phyloP scores from a whole-genome alignment of 768 basidiomycete genomes.

The Lentinula detonsa region DNA sequence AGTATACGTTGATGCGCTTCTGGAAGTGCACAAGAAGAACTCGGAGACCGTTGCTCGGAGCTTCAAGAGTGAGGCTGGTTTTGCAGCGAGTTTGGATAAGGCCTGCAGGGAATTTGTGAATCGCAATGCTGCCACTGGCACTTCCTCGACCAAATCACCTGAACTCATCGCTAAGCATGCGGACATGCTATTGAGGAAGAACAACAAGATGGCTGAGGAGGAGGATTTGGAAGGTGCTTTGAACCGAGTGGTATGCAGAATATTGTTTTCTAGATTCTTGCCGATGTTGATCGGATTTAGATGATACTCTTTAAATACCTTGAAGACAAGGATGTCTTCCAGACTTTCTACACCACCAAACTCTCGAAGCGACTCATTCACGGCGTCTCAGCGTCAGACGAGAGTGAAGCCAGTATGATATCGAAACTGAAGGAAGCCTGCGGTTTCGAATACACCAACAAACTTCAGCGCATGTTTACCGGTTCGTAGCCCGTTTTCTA shows the following conservation, averaged over 20 bases:
- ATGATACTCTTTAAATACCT: slow-evolving; percentile 98
- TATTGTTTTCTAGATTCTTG: slow-evolving; percentile 9
- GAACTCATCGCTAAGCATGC: slow-evolving; percentile 91
- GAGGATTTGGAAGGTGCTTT: slow-evolving; percentile 86
- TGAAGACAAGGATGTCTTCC: slow-evolving; percentile 98
- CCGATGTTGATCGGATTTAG: slow-evolving; percentile 37
- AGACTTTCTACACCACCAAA: slow-evolving; percentile 97
- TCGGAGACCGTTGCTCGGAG: slow-evolving; percentile 82
- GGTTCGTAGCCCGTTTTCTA: slow-evolving; percentile 37
- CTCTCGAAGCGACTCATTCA: slow-evolving; percentile 90
- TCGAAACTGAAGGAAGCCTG: slow-evolving; percentile 95
- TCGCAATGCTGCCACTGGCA: slow-evolving; percentile 82
- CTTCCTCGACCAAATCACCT: slow-evolving; percentile 80
- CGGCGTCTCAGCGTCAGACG: slow-evolving; percentile 88
- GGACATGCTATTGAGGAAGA: slow-evolving; percentile 88
- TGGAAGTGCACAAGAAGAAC: slow-evolving; percentile 91
- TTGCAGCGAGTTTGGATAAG: slow-evolving; percentile 90
- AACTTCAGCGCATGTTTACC: slow-evolving; percentile 95
- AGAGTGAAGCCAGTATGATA: slow-evolving; percentile 97
- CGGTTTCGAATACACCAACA: slow-evolving; percentile 95
- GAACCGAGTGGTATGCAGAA: slow-evolving; percentile 72
- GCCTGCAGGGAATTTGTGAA: slow-evolving; percentile 97
- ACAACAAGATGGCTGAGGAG: slow-evolving; percentile 92
- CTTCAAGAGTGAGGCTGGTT: slow-evolving; percentile 90
- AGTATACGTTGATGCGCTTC: slow-evolving; percentile 86